phyloP scores from a whole-genome alignment of 2,329 filamentous ascomycete genomes.

The Diatrype stigma region DNA sequence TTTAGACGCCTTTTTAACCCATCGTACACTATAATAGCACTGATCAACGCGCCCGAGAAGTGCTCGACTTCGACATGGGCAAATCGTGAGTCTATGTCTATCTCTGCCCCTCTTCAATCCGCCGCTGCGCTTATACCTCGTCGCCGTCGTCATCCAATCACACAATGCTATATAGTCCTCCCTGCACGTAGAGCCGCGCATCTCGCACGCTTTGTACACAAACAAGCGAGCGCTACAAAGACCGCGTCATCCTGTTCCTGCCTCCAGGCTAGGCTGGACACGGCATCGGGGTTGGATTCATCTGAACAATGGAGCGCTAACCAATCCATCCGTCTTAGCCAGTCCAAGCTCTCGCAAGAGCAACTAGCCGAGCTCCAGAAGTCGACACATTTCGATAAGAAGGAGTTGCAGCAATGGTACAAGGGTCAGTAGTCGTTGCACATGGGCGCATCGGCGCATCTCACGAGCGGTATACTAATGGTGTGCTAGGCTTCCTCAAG shows the following conservation, averaged over 20 bases:
- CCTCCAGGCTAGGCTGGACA: too few relatives aligned
- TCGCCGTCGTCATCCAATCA: background rate
- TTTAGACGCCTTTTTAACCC: background rate
- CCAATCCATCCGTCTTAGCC: constrained; percentile 49
- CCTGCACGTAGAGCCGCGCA: background rate
- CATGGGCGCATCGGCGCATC: background rate
- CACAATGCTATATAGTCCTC: background rate
- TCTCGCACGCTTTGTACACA: background rate
- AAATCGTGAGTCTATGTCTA: background rate
- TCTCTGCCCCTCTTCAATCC: background rate
- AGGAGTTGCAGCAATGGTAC: constrained; percentile 99
- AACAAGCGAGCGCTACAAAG: background rate
- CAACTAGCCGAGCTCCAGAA: constrained; percentile 94
- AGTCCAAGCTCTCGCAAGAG: constrained; percentile 96
- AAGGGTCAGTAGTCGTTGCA: constrained; percentile 64
- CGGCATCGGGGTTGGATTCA: too few relatives aligned
- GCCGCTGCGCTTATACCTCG: background rate
- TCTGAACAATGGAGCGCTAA: background rate
- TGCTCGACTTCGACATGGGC: background rate
- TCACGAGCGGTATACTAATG: constrained; percentile 2
- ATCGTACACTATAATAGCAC: background rate
- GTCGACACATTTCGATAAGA: constrained; percentile 98
- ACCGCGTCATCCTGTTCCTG: too few relatives aligned
- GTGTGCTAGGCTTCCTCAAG: constrained; percentile 78
- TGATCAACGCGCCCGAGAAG: background rate